Conservation (phyloP, 2,329 filamentous ascomycete species). For the Pyrenophora seminiperda region DNA sequence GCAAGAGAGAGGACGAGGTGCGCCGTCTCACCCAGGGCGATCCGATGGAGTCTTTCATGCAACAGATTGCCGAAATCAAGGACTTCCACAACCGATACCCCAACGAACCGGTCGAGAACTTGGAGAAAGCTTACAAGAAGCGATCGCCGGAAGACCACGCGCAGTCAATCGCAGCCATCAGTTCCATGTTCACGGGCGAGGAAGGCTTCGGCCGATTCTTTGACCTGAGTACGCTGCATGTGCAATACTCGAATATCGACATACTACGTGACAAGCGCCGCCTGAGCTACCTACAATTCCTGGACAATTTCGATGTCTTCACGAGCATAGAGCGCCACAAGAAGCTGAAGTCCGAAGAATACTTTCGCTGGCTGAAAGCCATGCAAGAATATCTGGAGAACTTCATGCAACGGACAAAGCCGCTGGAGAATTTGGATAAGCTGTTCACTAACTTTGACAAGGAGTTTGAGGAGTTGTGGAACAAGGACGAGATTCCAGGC, state of each 20-base stretch:
- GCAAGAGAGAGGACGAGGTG: constrained; percentile 75
- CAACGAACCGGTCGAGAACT: constrained; percentile 92
- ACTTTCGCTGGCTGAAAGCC: constrained; percentile 85
- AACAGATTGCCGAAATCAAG: constrained; percentile 78
- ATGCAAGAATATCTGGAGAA: constrained; percentile 83
- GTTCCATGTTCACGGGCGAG: constrained; percentile 93
- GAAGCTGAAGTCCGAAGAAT: constrained; percentile 90
- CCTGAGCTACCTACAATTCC: constrained; percentile 87
- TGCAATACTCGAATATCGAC: constrained; percentile 87
- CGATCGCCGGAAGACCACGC: constrained; percentile 65
- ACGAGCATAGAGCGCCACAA: constrained; percentile 72
- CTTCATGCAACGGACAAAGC: constrained; percentile 83
- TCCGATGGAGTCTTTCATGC: constrained; percentile 89
- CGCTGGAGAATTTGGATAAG: constrained; percentile 83
- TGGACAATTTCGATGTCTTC: constrained; percentile 90
- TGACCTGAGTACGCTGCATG: constrained; percentile 82
- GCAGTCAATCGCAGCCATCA: constrained; percentile 71
- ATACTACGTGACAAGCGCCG: constrained; percentile 71
- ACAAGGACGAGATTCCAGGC: constrained; percentile 75
- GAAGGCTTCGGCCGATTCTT: constrained; percentile 93
- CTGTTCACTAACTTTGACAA: constrained; percentile 76
- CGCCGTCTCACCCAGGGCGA: constrained; percentile 84
- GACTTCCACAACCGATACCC: constrained; percentile 90
- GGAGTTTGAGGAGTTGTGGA: constrained; percentile 85
- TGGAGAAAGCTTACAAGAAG: constrained; percentile 88